Evolutionary conservation across 805 yeast species (phyloP).

Genomic region (Starmerella potacharoeniae): DNA sequence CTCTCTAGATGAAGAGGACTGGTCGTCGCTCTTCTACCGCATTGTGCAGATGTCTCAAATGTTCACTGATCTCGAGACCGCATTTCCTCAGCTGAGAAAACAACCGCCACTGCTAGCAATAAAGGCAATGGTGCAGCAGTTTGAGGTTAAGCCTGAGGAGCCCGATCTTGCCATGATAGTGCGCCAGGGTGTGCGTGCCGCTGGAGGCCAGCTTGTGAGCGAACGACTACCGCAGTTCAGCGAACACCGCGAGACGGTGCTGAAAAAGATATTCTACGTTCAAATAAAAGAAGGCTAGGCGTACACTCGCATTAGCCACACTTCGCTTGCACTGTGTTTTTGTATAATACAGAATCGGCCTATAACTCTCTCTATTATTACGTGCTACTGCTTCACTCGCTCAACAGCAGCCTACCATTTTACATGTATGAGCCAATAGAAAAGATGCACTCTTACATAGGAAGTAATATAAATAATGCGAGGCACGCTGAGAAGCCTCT

Average conservation of each 20-base stretch:
- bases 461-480: not conserved
- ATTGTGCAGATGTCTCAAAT: constrained; percentile 24
- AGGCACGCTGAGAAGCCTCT: constrained; percentile 9
- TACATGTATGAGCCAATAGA: not conserved
- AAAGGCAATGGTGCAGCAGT: constrained; percentile 23
- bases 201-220: constrained; percentile 5
- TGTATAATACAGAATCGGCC: too few species aligned
- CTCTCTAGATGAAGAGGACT: constrained; percentile 25
- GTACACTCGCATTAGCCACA: too few species aligned
- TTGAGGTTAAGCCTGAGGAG: constrained; percentile 13
- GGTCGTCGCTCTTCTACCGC: constrained; percentile 28
- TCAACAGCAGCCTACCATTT: too few species aligned
- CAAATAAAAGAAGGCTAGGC: not conserved
- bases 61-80: constrained; percentile 17
- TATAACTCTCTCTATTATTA: not conserved
- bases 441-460: not conserved
- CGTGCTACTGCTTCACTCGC: not conserved
- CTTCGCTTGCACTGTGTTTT: too few species aligned
- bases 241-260: not conserved
- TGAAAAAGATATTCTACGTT: not conserved
- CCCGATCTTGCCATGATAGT: constrained; percentile 12
- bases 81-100: constrained; percentile 16
- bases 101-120: constrained; percentile 20
- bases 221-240: constrained; percentile 14
- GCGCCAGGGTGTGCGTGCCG: constrained; percentile 21